Evolutionary conservation across 2,329 filamentous ascomycete genomes (phyloP).

Genomic region (Fusarium caatingaense): DNA sequence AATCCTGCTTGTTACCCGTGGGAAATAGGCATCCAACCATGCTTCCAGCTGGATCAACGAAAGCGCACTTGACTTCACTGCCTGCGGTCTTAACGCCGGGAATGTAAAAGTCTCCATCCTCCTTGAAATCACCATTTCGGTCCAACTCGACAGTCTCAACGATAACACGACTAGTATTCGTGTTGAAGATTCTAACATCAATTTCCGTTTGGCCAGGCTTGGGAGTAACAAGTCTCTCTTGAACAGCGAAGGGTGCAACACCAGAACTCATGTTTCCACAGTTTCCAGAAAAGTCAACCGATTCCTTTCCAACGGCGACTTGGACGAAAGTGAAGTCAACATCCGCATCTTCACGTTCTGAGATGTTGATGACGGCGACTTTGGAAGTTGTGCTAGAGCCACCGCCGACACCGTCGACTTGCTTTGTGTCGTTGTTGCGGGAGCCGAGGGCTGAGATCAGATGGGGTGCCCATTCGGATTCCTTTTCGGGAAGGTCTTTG

Average conservation of each 20-base stretch:
- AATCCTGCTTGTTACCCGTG: conserved; percentile 59
- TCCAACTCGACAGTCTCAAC: conserved; percentile 64
- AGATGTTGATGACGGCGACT: conserved; percentile 65
- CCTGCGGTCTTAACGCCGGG: conserved; percentile 68
- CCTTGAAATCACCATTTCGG: conserved; percentile 58
- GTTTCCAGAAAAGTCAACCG: conserved; percentile 69
- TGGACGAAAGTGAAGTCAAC: conserved; percentile 74
- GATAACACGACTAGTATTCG: conserved; percentile 69
- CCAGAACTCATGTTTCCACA: conserved; percentile 73
- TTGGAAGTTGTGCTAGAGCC: conserved; percentile 70
- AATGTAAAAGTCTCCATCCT: conserved; percentile 64
- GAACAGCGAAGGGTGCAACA: conserved; percentile 69
- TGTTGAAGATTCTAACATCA: conserved; percentile 66
- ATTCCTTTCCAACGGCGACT: conserved; percentile 65
- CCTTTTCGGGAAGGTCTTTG: conserved; percentile 61
- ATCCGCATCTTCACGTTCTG: conserved; percentile 58
- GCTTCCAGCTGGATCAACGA: conserved; percentile 68
- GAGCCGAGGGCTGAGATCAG: conserved; percentile 66
- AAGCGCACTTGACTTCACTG: conserved; percentile 67
- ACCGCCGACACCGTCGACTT: conserved; percentile 72
- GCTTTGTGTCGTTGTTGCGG: conserved; percentile 60
- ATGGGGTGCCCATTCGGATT: conserved; percentile 61
- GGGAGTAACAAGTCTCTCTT: conserved; percentile 57
- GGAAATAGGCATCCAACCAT: conserved; percentile 70
- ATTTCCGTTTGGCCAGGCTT: conserved; percentile 43